phyloP scores from a whole-genome alignment of 2,329 filamentous ascomycete species.

The Chaetomiaceae sp. region DNA sequence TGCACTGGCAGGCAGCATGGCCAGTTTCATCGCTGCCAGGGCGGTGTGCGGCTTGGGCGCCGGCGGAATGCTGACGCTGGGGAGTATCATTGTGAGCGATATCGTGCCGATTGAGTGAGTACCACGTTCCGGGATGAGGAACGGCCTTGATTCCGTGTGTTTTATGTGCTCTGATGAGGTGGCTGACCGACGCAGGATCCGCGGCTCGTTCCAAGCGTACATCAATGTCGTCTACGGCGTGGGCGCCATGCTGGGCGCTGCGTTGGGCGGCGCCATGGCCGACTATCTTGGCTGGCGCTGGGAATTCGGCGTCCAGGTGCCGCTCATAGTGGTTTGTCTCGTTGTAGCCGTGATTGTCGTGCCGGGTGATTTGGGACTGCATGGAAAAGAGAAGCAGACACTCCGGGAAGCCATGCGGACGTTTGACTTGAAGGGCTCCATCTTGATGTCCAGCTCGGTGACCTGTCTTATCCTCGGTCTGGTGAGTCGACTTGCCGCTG shows the following conservation, averaged over 20 bases:
- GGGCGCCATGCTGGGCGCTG: slow-evolving; percentile 52
- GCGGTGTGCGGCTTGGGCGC: slow-evolving; percentile 68
- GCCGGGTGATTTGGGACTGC: slow-evolving; percentile 47
- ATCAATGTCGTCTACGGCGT: slow-evolving; percentile 59
- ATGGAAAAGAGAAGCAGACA: slow-evolving; percentile 38
- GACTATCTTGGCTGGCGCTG: slow-evolving; percentile 68
- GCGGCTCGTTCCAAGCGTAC: slow-evolving; percentile 68
- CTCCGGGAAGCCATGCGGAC: slow-evolving; percentile 44
- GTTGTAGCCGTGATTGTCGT: slow-evolving; percentile 41
- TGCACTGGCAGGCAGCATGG: slow-evolving; percentile 58
- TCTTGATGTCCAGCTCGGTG: slow-evolving; percentile 46
- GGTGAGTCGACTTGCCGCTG: no score
- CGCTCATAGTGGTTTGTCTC: slow-evolving; percentile 42
- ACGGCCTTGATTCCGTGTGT: background rate
- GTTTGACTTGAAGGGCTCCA: slow-evolving; percentile 53
- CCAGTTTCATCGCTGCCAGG: slow-evolving; percentile 63
- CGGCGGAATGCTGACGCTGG: slow-evolving; percentile 63
- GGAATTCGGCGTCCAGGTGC: slow-evolving; percentile 61
- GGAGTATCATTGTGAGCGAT: slow-evolving; percentile 65
- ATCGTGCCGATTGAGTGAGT: slow-evolving; percentile 64
- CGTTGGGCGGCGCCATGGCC: slow-evolving; percentile 62
- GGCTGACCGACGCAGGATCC: slow-evolving; percentile 28
- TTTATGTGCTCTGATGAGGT: background rate
- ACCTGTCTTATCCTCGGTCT: slow-evolving; percentile 55
- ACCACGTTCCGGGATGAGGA: no score